phyloP scores from a whole-genome alignment of 164 flowering plant species.

The Berberis vulgaris region DNA sequence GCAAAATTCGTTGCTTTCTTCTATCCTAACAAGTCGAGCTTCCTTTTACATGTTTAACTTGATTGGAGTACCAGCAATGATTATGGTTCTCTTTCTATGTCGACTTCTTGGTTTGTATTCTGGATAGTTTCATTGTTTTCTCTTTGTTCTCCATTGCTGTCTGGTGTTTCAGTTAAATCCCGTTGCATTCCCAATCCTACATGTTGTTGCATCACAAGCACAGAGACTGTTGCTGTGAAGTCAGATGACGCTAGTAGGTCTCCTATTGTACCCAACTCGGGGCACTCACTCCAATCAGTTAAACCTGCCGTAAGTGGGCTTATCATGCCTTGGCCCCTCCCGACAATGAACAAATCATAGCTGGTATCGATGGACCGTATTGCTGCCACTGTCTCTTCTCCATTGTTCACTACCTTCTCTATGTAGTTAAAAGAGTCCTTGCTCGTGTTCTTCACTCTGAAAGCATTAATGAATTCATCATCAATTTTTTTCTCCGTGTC shows the following conservation, averaged over 20 bases:
- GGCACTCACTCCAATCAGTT: slow-evolving; percentile 9
- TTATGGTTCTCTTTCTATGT: no score
- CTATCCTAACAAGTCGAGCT: no score
- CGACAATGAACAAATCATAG: slow-evolving; percentile 9
- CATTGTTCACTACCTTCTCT: no score
- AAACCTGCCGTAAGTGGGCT: slow-evolving; percentile 9
- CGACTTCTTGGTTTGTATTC: no score
- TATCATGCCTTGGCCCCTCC: slow-evolving; percentile 5
- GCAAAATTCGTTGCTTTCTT: no score
- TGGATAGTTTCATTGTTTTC: no score
- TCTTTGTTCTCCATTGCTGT: no score
- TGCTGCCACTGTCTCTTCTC: slow-evolving; percentile 5
- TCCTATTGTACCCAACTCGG: slow-evolving; percentile 14
- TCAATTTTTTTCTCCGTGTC: slow-evolving; percentile 4
- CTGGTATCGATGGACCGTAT: not conserved
- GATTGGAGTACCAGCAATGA: no score
- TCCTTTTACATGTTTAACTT: no score
- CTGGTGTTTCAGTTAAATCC: no score
- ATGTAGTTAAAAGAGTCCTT: not conserved
- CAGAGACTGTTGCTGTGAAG: slow-evolving; percentile 7
- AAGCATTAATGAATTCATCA: slow-evolving; percentile 6
- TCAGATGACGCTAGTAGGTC: slow-evolving; percentile 13
- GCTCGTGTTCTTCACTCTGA: slow-evolving; percentile 2
- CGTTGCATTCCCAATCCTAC: not conserved
- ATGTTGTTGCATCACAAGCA: slow-evolving; percentile 13